These are phyloP conservation scores for Pythium guiyangense DNA, from an alignment of 352 stramenopile species.

Conservation along the genomic window DNA sequence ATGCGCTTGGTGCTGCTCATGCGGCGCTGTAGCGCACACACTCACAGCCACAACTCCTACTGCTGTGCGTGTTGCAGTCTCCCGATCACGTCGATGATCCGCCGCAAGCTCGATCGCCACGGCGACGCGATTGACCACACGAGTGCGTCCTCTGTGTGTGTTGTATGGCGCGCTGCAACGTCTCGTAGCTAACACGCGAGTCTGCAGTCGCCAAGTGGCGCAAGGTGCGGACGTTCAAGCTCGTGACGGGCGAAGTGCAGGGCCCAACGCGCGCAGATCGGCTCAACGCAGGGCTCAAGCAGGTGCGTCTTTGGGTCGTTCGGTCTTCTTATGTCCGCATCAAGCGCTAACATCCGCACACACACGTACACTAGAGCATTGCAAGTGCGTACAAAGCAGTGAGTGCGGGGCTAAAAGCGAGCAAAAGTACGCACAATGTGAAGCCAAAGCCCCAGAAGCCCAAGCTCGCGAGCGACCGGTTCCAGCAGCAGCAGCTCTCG, in stretches of 20 bases:
- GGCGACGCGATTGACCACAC: slow-evolving; percentile 35
- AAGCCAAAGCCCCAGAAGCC: neutral
- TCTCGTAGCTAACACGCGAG: neutral
- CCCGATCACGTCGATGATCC: slow-evolving; percentile 64
- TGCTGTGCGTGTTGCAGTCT: slow-evolving; percentile 25
- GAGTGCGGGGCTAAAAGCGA: slow-evolving; percentile 1
- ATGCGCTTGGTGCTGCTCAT: neutral
- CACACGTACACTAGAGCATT: slow-evolving; percentile 5
- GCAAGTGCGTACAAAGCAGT: slow-evolving; percentile 8
- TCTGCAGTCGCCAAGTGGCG: slow-evolving; percentile 56
- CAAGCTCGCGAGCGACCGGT: neutral
- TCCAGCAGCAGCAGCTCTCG: slow-evolving; percentile 14
- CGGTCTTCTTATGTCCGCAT: neutral
- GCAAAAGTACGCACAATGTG: neutral
- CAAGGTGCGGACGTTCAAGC: slow-evolving; percentile 67
- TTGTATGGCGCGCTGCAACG: too few species aligned
- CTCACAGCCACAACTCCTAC: neutral
- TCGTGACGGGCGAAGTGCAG: slow-evolving; percentile 56
- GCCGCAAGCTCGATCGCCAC: slow-evolving; percentile 54
- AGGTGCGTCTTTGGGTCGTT: slow-evolving; percentile 17
- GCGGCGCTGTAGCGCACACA: neutral
- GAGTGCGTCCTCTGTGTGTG: slow-evolving; percentile 17
- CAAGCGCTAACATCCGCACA: neutral
- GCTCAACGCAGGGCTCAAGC: slow-evolving; percentile 50
- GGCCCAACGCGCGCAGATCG: slow-evolving; percentile 49